Percentiles rank a stretch among this genome's conserved stretches.
Evolutionary conservation across 2,329 filamentous ascomycete genomes (phyloP).

Genomic region (Claviceps arundinis): DNA sequence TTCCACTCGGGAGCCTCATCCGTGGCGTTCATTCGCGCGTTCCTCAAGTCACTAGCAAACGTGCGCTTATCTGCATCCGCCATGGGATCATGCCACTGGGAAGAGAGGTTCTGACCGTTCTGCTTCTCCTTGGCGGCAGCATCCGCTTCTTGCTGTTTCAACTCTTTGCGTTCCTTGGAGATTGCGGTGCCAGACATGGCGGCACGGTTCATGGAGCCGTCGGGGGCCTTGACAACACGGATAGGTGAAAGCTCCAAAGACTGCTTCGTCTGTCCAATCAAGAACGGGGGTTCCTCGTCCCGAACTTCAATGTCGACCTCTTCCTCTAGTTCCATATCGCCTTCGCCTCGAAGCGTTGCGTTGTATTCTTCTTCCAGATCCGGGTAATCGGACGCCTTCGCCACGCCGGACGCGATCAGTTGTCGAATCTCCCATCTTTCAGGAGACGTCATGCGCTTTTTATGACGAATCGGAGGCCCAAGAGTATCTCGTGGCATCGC

Average conservation of each 20-base stretch:
- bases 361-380: constrained; percentile 92
- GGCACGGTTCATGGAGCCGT: constrained; percentile 93
- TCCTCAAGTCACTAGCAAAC: constrained; percentile 78
- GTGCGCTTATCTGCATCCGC: constrained; percentile 69
- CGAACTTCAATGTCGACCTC: constrained; percentile 94
- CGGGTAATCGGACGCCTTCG: constrained; percentile 85
- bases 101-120: constrained; percentile 67
- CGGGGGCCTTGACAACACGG: constrained; percentile 89
- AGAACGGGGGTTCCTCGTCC: constrained; percentile 91
- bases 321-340: constrained; percentile 82
- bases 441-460: constrained; percentile 90
- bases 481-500: constrained; percentile 25
- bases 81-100: constrained; percentile 98
- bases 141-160: constrained; percentile 78
- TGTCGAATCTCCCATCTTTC: constrained; percentile 97
- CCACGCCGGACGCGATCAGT: constrained; percentile 86
- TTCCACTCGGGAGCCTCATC: constrained; percentile 89
- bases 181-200: constrained; percentile 86
- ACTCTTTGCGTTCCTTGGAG: constrained; percentile 78
- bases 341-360: constrained; percentile 72
- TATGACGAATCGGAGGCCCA: constrained; percentile 41
- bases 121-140: constrained; percentile 55
- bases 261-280: constrained; percentile 92
- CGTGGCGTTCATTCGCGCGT: constrained; percentile 45
- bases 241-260: constrained; percentile 92